A percentile compares a stretch with the other conserved stretches of the same genome.
Evolutionary conservation across 352 stramenopile species (phyloP).

Genomic region (Pythium rhizo-oryzae): DNA sequence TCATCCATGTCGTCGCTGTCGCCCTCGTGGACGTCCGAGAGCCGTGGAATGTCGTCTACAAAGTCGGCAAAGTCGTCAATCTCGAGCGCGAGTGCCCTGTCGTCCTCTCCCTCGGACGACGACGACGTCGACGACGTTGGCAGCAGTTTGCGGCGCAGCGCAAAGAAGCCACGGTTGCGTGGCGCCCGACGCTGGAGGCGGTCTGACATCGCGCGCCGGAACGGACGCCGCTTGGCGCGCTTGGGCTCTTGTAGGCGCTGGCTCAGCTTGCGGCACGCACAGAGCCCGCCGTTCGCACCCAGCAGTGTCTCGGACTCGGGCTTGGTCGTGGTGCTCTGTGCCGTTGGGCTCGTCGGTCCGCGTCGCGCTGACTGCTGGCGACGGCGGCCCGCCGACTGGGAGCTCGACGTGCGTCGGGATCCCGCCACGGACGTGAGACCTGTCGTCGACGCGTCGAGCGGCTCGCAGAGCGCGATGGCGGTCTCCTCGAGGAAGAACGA

Average conservation of each 20-base stretch:
- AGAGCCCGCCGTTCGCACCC: constrained; percentile 13
- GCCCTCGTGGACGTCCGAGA: constrained; percentile 11
- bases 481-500: constrained; percentile 52
- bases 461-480: constrained; percentile 38
- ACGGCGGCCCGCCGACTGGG: not conserved
- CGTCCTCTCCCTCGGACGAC: not conserved
- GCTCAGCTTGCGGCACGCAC: constrained; percentile 43
- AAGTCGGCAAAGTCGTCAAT: constrained; percentile 21
- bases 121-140: not conserved
- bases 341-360: constrained; percentile 37
- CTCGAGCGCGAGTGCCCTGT: not conserved
- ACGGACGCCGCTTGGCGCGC: constrained; percentile 5
- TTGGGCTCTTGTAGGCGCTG: constrained; percentile 33
- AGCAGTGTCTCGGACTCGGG: constrained; percentile 30
- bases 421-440: not conserved
- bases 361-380: constrained; percentile 10
- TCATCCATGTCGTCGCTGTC: constrained; percentile 8
- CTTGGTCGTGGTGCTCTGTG: constrained; percentile 33
- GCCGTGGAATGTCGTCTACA: constrained; percentile 17
- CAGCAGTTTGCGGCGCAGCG: constrained; percentile 1
- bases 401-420: not conserved
- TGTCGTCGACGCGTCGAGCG: not conserved
- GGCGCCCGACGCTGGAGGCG: too few species aligned
- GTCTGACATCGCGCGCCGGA: not conserved
- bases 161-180: too few species aligned